Conservation (phyloP, 2,329 filamentous ascomycete species). For the Ilyonectria destructans region DNA sequence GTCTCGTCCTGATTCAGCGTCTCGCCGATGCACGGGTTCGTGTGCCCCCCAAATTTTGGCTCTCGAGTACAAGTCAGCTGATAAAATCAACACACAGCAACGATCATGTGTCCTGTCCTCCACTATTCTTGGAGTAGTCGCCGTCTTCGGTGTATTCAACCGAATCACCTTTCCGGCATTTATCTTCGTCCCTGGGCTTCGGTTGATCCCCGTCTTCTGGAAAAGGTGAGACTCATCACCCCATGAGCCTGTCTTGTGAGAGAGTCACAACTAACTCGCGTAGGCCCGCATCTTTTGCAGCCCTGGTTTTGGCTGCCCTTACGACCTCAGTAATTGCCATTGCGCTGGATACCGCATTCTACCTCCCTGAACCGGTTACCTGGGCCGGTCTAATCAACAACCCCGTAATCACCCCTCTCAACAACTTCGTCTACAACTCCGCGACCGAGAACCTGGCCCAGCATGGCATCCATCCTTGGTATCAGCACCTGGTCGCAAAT, state of each 20-base stretch:
- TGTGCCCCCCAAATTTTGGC: constrained; percentile 31
- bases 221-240: constrained; percentile 75
- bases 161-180: constrained; percentile 98
- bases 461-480: constrained; percentile 85
- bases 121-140: constrained; percentile 83
- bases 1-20: constrained; percentile 90
- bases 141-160: constrained; percentile 93
- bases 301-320: constrained; percentile 76
- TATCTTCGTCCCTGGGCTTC: constrained; percentile 85
- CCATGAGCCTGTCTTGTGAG: constrained; percentile 33
- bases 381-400: constrained; percentile 75
- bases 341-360: constrained; percentile 89
- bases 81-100: constrained; percentile 67
- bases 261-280: constrained; percentile 40
- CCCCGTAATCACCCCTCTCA: constrained; percentile 83
- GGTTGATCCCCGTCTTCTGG: constrained; percentile 87
- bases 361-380: constrained; percentile 74
- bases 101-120: constrained; percentile 84
- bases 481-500: constrained; percentile 83
- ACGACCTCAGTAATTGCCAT: constrained; percentile 82
- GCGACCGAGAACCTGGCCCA: constrained; percentile 78
- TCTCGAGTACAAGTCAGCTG: constrained; percentile 33
- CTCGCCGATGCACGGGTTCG: constrained; percentile 85
- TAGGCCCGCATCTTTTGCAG: constrained; percentile 74
- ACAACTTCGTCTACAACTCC: constrained; percentile 85